Evolutionary conservation across 1,284 basidiomycete species (phyloP).

Genomic region (Phellopilus nigrolimitatus): DNA sequence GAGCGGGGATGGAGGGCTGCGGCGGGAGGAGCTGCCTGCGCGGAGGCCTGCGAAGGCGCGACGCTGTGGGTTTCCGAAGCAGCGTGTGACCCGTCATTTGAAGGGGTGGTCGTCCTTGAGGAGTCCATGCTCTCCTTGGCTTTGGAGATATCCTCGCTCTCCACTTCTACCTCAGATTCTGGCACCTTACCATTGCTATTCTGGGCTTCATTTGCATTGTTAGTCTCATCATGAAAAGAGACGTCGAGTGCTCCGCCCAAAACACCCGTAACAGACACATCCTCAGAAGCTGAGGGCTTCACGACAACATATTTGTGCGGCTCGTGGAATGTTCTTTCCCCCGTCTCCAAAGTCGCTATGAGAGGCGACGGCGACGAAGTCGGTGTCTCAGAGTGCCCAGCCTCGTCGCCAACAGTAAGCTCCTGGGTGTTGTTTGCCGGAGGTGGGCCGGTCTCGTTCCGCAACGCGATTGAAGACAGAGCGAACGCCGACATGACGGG

Average conservation of each 20-base stretch:
- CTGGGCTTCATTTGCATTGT: background rate
- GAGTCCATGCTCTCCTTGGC: no score
- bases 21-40: constrained; percentile 3
- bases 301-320: constrained; percentile 11
- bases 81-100: background rate
- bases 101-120: background rate
- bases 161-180: background rate
- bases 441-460: background rate
- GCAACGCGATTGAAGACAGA: background rate
- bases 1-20: constrained; percentile 11
- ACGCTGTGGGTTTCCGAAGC: background rate
- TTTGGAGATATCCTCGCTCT: background rate
- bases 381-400: background rate
- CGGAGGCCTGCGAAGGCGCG: no score
- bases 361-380: constrained; percentile 12
- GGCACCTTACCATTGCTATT: background rate
- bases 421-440: background rate
- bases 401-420: background rate
- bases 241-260: no score
- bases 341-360: constrained; percentile 11
- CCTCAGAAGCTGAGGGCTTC: constrained; percentile 4
- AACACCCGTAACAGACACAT: background rate
- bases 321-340: constrained; percentile 10
- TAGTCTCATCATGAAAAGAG: background rate
- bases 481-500: constrained; percentile 8